Evolutionary conservation across 2,329 filamentous ascomycete species (phyloP).

Genomic region (Monilinia polystroma): DNA sequence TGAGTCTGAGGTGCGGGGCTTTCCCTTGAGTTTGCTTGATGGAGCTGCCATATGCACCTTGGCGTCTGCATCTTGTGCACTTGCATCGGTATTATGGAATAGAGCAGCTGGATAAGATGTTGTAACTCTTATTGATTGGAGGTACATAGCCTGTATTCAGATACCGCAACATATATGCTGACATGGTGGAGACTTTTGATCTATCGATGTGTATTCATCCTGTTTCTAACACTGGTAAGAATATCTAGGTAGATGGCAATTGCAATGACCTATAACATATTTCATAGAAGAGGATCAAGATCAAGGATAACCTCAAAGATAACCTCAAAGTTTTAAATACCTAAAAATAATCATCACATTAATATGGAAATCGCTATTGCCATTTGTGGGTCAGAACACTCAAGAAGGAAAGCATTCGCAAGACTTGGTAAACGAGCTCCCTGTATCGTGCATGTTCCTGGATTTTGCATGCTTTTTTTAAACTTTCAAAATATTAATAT

Average conservation of each 20-base stretch:
- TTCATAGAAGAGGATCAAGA: background rate
- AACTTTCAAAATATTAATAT: no score
- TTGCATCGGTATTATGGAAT: background rate
- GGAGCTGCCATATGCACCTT: background rate
- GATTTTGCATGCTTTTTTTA: no score
- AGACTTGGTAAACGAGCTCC: no score
- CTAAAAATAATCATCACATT: background rate
- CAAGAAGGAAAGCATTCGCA: no score
- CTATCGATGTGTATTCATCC: background rate
- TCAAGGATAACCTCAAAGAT: background rate
- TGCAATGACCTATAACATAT: background rate
- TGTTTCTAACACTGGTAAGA: background rate
- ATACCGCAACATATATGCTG: background rate
- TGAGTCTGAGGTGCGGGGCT: no score
- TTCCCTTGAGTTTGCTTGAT: no score
- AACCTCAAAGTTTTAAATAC: background rate
- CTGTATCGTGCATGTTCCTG: no score
- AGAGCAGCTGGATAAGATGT: background rate
- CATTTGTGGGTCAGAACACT: no score
- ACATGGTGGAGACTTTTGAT: background rate
- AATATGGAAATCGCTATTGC: background rate
- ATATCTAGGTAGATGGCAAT: background rate
- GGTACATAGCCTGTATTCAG: background rate
- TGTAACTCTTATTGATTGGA: background rate
- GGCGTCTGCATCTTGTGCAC: no score